Percentiles rank a stretch among this genome's conserved stretches.
phyloP scores from a whole-genome alignment of 495 filamentous ascomycete species.

The Hamigera avellanea region DNA sequence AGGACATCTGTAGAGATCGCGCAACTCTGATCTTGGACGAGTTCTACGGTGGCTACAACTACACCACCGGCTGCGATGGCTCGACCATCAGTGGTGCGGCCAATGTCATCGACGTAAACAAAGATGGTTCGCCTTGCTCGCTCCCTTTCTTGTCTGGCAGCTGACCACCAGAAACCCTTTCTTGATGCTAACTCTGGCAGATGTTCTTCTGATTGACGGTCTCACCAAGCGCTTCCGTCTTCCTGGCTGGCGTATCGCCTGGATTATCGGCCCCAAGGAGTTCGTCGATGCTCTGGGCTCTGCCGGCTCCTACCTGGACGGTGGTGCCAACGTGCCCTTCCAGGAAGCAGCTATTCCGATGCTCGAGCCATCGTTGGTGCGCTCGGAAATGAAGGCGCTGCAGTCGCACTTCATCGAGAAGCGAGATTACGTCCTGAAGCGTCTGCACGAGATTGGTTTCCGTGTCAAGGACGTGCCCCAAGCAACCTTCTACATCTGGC shows the following conservation, averaged over 20 bases:
- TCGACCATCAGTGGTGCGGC: constrained; percentile 75
- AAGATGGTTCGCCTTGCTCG: constrained; percentile 37
- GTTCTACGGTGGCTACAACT: constrained; percentile 95
- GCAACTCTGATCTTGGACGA: constrained; percentile 91
- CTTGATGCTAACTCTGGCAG: constrained; percentile 10
- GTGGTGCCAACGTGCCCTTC: constrained; percentile 89
- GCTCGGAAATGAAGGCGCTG: constrained; percentile 78
- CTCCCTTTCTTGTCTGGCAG: not conserved
- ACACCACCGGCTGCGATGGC: constrained; percentile 82
- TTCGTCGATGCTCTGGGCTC: constrained; percentile 91
- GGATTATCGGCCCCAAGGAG: constrained; percentile 92
- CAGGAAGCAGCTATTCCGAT: constrained; percentile 88
- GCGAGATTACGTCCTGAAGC: constrained; percentile 73
- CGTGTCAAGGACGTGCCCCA: constrained; percentile 65
- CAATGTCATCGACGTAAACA: constrained; percentile 61
- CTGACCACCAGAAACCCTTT: constrained; percentile 12
- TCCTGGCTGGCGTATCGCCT: constrained; percentile 92
- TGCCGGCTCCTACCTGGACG: constrained; percentile 91
- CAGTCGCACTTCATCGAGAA: constrained; percentile 82
- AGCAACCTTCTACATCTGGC: constrained; percentile 89
- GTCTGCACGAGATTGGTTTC: constrained; percentile 78
- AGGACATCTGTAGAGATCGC: constrained; percentile 82
- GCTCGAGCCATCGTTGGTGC: constrained; percentile 73
- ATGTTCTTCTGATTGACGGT: constrained; percentile 90
- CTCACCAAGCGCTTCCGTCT: constrained; percentile 95